Base-by-base conservation (phyloP, 352 stramenopile genomes). In the Pythium aphanidermatum region DNA sequence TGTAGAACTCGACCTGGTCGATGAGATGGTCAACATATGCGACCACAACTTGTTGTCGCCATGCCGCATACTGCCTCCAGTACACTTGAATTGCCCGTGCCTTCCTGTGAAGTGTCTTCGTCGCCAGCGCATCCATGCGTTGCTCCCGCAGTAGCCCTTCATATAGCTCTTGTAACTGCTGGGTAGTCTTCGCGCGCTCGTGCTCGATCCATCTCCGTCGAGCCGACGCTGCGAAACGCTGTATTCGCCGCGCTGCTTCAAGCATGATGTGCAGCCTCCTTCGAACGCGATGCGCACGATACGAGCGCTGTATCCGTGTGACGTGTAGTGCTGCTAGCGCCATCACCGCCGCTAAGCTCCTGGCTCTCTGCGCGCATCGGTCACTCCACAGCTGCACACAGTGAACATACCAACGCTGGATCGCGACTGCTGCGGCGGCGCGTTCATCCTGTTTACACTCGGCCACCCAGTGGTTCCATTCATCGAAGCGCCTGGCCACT, bases 1-100 rank as follows among this genome's bases (percentile, higher is more conserved):
- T 45, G 13, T 57, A 42, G 33, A 68, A 74, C 60, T 82, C 69
- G n/a, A 80, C 56, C 44, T 63, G 46, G 21, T 76, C 61, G 8
- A 81, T 68, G 27, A 81, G 42, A 24, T 9, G 24, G 12, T 30
- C 33, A 5, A 77, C 46, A 16, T 45, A 56, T 0, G 46, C 35
- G 3, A 47, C 35, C 3, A 60, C 65, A 5, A 74, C 46, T 8
- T 50, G 37, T 2, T 31, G 24, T 13, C 63, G 63, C 65, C 63
- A 76, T 3, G 12, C 17, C n/a, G 32, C 49, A 40, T 65, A 83
- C 17, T 7, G 14, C 3, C 39, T 30, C 70, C 68, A 86, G 17
- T 14, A 16, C 0, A 11, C 50, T 39, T 70, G 61, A 35, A 80
- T 79, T 7, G 39, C 46, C 3, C 38, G 36, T 8, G 51, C 65